Evolutionary conservation across 257 asterid species (phyloP).

Genomic region (Nicotiana knightiana): DNA sequence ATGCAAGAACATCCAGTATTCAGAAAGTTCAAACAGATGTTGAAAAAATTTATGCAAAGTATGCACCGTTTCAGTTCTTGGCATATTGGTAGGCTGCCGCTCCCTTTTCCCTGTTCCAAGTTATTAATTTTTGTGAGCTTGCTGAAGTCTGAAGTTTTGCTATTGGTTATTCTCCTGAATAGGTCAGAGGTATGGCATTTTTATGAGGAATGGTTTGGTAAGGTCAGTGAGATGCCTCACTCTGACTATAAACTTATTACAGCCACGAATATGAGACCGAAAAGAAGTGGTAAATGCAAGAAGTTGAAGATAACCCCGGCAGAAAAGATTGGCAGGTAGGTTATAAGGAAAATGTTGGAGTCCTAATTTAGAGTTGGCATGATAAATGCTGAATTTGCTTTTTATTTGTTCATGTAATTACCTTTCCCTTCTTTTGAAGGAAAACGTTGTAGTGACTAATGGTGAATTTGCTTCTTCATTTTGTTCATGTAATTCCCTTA

Average conservation of each 20-base stretch:
- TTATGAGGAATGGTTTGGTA: slow-evolving; percentile 77
- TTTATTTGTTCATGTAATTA: not conserved
- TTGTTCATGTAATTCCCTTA: not conserved
- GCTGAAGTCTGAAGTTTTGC: not conserved
- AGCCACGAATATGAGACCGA: slow-evolving; percentile 67
- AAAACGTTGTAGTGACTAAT: not conserved
- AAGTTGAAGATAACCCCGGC: slow-evolving; percentile 20
- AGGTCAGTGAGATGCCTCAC: slow-evolving; percentile 50
- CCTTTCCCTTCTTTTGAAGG: not conserved
- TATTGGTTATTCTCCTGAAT: slow-evolving; percentile 10
- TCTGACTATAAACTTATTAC: slow-evolving; percentile 58
- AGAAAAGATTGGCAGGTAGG: not conserved
- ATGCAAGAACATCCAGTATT: slow-evolving; percentile 34
- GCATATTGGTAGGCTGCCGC: slow-evolving; percentile 56
- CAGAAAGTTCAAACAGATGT: slow-evolving; percentile 50
- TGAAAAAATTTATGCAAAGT: slow-evolving; percentile 54
- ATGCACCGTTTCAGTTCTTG: slow-evolving; percentile 77
- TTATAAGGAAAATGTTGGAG: not conserved
- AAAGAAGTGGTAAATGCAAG: slow-evolving; percentile 23
- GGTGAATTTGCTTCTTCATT: not conserved
- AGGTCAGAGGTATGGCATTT: slow-evolving; percentile 81
- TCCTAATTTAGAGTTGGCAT: not conserved
- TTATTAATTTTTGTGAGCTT: not conserved
- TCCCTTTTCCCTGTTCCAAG: not conserved
- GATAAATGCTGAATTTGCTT: not conserved